Evolutionary conservation across 2,329 filamentous ascomycete genomes (phyloP), one percentile per base, ranked within the genome.

Genomic region (Scedosporium apiospermum): DNA sequence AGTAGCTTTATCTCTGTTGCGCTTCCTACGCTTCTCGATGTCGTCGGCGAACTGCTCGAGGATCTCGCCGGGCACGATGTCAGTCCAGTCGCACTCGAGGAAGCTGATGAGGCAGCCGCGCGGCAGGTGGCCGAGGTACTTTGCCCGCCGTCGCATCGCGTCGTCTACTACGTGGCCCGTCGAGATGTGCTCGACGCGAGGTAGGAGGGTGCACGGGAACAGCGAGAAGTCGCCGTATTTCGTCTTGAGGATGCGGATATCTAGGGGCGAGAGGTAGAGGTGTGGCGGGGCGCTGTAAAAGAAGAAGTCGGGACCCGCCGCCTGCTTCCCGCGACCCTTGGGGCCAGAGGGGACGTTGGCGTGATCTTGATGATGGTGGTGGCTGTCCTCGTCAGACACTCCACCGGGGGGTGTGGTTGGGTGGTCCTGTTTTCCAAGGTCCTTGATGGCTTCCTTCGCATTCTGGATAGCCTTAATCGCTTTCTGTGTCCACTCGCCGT

Each of bases 81-180:
- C 92, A 3, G 90, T 92, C 93, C 93, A 97, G 72, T 97, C 92
- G 70, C 93, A 97, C 75, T 97, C 93, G 1, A 97, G 75, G 69
- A 96, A 96, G 67, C 83, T 91, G 51, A 97, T 90, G 67, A 96
- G 88, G 72, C 92, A 96, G n/a, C 93, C 93, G 60, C 89, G 87
- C 0, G 93, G 93, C 5, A 97, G 80, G 73, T 97, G 93, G 0
- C 86, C 85, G 3, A 97, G 82, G 67, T 96, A 97, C 72, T 95
- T 96, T 62, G 90, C 87, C 38, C 91, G 85, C 71, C 89, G 92
- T 57, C 93, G 86, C 61, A 96, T 74, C 16, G 88, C 87, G 69
- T 96, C 92, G 67, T 97, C 92, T 4, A 97, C 86, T 4, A 91
- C 87, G 70, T 96, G 91, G 1, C 91, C 92, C 1, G 89, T 91